Evolutionary conservation across 805 yeast species (phyloP).

Genomic region (Suhomyces canberraensis): DNA sequence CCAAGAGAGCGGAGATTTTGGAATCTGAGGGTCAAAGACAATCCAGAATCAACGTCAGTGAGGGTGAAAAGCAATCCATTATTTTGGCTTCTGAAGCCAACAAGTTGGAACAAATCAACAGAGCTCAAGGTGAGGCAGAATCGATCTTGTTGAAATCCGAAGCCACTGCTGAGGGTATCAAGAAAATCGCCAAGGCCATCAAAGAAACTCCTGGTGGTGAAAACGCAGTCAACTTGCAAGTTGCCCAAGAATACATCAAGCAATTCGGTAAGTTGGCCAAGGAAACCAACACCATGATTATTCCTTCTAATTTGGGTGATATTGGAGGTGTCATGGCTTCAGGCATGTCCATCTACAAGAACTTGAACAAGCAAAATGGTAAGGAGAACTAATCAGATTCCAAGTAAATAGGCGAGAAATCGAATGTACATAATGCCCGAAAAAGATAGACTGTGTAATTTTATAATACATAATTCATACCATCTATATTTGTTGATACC

Average conservation of each 20-base stretch:
- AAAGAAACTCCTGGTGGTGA: constrained; percentile 63
- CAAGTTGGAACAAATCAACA: constrained; percentile 58
- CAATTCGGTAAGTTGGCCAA: constrained; percentile 82
- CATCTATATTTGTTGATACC: no score
- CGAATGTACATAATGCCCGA: constrained; percentile 1
- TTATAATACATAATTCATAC: no score
- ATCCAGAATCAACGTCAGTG: constrained; percentile 77
- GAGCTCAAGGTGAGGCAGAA: constrained; percentile 73
- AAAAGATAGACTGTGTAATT: no score
- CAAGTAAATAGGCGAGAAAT: background rate
- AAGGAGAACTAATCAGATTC: background rate
- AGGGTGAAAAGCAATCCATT: constrained; percentile 69
- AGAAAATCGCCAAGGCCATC: constrained; percentile 63
- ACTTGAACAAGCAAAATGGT: constrained; percentile 28
- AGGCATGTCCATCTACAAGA: constrained; percentile 69
- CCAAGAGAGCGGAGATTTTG: constrained; percentile 82
- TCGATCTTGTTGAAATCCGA: constrained; percentile 61
- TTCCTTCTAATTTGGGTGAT: constrained; percentile 75
- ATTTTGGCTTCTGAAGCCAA: constrained; percentile 76
- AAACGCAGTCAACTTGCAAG: constrained; percentile 74
- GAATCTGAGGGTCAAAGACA: constrained; percentile 84
- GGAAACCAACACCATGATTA: constrained; percentile 72
- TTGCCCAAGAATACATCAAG: constrained; percentile 80
- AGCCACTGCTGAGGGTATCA: constrained; percentile 74
- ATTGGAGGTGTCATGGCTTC: constrained; percentile 71